These are phyloP conservation scores for Phycomyces nitens DNA, from an alignment of 192 early-diverging fungal species.

Conservation along the genomic window DNA sequence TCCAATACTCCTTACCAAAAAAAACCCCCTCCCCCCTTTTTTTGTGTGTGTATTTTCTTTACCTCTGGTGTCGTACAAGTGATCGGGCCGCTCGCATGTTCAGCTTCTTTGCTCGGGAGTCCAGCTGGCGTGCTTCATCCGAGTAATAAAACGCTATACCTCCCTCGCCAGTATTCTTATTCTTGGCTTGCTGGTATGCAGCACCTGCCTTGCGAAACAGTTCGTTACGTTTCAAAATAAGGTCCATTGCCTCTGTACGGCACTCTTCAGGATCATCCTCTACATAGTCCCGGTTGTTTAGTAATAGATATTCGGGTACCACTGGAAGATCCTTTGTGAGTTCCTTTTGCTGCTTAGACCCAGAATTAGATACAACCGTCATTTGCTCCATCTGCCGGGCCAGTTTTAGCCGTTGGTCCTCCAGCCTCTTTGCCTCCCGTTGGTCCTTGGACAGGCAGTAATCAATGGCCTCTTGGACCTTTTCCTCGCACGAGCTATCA, in stretches of 20 bases:
- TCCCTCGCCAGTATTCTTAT: constrained; percentile 40
- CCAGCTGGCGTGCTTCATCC: constrained; percentile 38
- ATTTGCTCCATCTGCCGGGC: not conserved
- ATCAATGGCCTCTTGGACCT: too few relatives aligned
- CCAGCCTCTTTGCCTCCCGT: too few relatives aligned
- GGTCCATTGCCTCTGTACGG: constrained; percentile 37
- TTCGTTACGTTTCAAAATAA: constrained; percentile 42
- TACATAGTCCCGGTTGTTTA: constrained; percentile 35
- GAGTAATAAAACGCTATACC: constrained; percentile 53
- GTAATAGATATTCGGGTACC: constrained; percentile 34
- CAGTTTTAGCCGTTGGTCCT: too few relatives aligned
- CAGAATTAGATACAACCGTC: not conserved
- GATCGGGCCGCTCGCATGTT: constrained; percentile 55
- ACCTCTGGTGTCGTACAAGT: constrained; percentile 32
- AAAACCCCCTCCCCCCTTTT: not conserved
- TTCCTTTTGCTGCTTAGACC: not conserved
- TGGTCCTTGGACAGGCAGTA: too few relatives aligned
- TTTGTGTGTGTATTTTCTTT: constrained; percentile 2
- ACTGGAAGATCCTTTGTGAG: constrained; percentile 13
- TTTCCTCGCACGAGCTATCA: not conserved
- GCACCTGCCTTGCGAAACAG: constrained; percentile 45
- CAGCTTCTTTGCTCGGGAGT: constrained; percentile 46
- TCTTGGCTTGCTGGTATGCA: constrained; percentile 27
- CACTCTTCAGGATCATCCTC: constrained; percentile 50
- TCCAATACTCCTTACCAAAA: not conserved